Evolutionary conservation across 2,329 filamentous ascomycete genomes (phyloP), one percentile per base, ranked within the genome.

Genomic region (Trichoderma sp.): DNA sequence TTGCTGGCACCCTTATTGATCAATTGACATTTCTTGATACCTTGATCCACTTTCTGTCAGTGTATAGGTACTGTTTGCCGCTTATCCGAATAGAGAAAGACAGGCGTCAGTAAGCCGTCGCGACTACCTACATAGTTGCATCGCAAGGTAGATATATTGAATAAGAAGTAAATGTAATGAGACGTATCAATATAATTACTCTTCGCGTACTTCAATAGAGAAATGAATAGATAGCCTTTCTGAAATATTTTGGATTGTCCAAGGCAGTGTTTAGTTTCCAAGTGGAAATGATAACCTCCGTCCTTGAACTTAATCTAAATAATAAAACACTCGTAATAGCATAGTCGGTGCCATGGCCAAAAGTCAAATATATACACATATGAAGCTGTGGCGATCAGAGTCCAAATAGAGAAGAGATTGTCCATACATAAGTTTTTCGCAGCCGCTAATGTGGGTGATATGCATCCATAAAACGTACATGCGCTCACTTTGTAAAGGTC

Each of bases 401-500:
- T 0, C 40, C 6, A 1, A 43, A n/a, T 2, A 10, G 19, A 43
- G 40, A 43, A 43, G 40, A 43, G 40, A 43, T 43, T 43, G 19
- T 43, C 16, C 29, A 35, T 49, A 49, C 21, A 35, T 43, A 49
- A 35, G 40, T n/a, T 43, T 0, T n/a, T 8, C 40, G 6, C 6
- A 10, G 6, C 40, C 16, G n/a, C 33, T 35, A 11, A 13, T 14
- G 4, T 35, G 2, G 33, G 11, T 35, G 11, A n/a, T n/a, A n/a
- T n/a, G 5, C 5, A 43, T n/a, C 16, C 3, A n/a, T n/a, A n/a
- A n/a, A 8, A 43, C 14, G 7, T n/a, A n/a, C n/a, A 10, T n/a
- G 1, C 40, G 19, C 16, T 64, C 27, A 55, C 27, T 43, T 33
- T 11, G n/a, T n/a, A 49, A 77, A 77, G 0, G 70, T 63, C 16